Percentiles rank a stretch among this genome's conserved stretches.
These are phyloP conservation scores for Rhodamnia rubescens DNA, from an alignment of 345 rosid species.

Conservation along the genomic window DNA sequence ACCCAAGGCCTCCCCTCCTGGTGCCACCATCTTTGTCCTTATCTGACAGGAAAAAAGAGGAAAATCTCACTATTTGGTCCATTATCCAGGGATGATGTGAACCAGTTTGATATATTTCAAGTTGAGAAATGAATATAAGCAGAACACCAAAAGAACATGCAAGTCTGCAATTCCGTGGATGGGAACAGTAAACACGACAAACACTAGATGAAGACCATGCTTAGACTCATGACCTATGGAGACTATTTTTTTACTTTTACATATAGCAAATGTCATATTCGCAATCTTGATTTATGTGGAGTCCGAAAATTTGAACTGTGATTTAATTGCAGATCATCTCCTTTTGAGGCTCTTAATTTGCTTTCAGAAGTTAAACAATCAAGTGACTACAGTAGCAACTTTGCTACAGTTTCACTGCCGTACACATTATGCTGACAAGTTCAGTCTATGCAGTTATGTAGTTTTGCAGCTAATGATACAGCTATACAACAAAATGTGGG, in stretches of 20 bases:
- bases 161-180: background rate
- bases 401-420: background rate
- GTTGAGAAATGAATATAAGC: background rate
- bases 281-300: background rate
- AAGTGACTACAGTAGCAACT: background rate
- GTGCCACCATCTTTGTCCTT: conserved; percentile 80
- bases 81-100: background rate
- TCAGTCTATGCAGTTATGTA: background rate
- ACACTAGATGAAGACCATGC: background rate
- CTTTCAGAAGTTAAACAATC: background rate
- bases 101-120: background rate
- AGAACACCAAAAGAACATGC: background rate
- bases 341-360: background rate
- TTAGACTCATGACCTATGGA: background rate
- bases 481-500: background rate
- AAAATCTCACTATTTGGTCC: background rate
- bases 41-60: conserved; percentile 21
- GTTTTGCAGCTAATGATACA: background rate
- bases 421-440: background rate
- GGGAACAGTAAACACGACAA: background rate
- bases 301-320: background rate
- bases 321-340: background rate
- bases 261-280: background rate
- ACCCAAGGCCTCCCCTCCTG: conserved; percentile 88
- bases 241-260: background rate